A percentile compares a stretch with the other conserved stretches of the same genome.
phyloP scores from a whole-genome alignment of 2,329 filamentous ascomycete genomes.

The Ceratocystis cubensis region DNA sequence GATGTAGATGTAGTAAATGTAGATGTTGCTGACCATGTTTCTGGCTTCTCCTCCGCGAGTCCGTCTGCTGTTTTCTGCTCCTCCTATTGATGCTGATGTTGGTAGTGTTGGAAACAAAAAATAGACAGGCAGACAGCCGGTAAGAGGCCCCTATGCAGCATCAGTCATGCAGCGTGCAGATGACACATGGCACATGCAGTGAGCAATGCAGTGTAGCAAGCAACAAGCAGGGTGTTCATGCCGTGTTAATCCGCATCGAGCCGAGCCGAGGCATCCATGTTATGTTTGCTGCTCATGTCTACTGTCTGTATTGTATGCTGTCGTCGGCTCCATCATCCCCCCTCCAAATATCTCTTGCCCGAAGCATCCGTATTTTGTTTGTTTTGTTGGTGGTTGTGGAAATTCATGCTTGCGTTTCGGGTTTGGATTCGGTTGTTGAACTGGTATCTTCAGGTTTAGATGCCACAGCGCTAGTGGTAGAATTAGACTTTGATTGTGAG shows the following conservation, averaged over 20 bases:
- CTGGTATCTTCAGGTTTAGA: background rate
- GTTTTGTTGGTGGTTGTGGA: background rate
- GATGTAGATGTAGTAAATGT: background rate
- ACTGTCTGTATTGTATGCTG: background rate
- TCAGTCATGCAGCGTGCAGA: no score
- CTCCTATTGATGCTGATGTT: background rate
- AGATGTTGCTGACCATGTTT: background rate
- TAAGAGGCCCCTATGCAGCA: no score
- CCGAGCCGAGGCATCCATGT: background rate
- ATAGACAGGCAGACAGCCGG: background rate
- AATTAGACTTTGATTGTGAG: background rate
- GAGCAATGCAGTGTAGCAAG: no score
- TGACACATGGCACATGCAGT: no score
- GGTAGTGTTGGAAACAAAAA: background rate
- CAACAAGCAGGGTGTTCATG: background rate
- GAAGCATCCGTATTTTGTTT: background rate
- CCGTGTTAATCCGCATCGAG: background rate
- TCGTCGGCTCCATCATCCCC: background rate
- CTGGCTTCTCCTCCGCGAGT: no score
- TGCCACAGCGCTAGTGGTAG: background rate
- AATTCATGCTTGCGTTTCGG: background rate
- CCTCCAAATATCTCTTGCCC: background rate
- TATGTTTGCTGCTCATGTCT: background rate
- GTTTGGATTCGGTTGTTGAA: background rate
- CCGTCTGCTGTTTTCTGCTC: background rate